These are phyloP conservation scores for Podila verticillata DNA, from an alignment of 192 early-diverging fungal genomes.

Conservation along the genomic window DNA sequence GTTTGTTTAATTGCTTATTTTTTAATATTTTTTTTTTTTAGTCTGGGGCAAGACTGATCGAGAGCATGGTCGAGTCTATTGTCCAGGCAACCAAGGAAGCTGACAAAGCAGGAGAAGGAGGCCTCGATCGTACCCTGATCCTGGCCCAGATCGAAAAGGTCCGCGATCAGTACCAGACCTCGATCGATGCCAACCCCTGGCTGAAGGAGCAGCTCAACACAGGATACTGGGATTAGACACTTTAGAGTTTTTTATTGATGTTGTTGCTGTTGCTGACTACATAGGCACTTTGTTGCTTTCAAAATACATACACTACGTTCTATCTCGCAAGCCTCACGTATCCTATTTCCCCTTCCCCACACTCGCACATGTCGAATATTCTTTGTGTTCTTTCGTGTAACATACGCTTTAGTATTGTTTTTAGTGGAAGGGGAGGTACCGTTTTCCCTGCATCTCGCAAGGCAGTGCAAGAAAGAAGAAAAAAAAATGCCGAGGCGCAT, in stretches of 20 bases:
- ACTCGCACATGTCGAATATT: too few relatives aligned
- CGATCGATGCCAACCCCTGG: constrained; percentile 40
- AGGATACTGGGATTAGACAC: constrained; percentile 22
- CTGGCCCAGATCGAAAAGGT: constrained; percentile 25
- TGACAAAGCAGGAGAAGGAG: neutral
- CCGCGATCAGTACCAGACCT: constrained; percentile 21
- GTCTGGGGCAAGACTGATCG: neutral
- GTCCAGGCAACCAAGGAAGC: neutral
- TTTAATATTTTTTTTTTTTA: neutral
- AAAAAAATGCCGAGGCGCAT: too few relatives aligned
- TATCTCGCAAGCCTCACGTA: too few relatives aligned
- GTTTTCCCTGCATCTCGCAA: too few relatives aligned
- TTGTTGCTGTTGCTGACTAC: too few relatives aligned
- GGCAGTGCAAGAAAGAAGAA: too few relatives aligned
- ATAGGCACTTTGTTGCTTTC: too few relatives aligned
- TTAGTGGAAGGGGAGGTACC: too few relatives aligned
- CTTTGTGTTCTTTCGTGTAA: too few relatives aligned
- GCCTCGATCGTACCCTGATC: constrained; percentile 28
- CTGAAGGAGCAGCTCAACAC: constrained; percentile 27
- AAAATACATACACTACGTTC: too few relatives aligned
- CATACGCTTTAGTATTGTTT: too few relatives aligned
- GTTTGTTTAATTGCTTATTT: neutral
- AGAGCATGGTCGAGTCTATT: neutral
- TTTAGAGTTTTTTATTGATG: neutral
- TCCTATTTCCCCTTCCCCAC: too few relatives aligned